phyloP scores from a whole-genome alignment of 2,329 filamentous ascomycete genomes.

The Aspergillus proliferans region DNA sequence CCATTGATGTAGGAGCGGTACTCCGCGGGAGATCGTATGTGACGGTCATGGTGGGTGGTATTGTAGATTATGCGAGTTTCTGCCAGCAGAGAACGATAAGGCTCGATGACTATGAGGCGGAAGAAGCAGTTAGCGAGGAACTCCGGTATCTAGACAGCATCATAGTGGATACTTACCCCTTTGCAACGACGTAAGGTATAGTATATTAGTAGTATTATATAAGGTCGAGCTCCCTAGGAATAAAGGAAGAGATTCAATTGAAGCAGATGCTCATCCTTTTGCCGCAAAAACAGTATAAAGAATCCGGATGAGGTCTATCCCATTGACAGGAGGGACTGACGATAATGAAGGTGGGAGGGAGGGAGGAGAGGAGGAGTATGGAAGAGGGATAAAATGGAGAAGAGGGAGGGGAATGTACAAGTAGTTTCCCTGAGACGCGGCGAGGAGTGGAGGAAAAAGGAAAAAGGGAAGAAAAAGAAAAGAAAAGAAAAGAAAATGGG shows the following conservation, averaged over 20 bases:
- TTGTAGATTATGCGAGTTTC: slow-evolving; percentile 17
- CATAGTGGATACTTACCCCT: background rate
- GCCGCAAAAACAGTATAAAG: slow-evolving; percentile 12
- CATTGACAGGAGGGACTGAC: slow-evolving; percentile 3
- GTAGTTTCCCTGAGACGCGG: slow-evolving; percentile 7
- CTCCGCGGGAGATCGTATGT: slow-evolving; percentile 67
- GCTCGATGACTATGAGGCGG: slow-evolving; percentile 10
- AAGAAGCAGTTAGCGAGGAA: background rate
- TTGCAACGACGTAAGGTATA: slow-evolving; percentile 1
- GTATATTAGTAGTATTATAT: background rate
- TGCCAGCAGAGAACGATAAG: slow-evolving; percentile 36
- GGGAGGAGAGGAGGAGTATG: slow-evolving; percentile 12
- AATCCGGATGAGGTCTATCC: slow-evolving; percentile 13
- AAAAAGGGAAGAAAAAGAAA: slow-evolving; percentile 22
- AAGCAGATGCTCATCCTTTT: slow-evolving; percentile 25
- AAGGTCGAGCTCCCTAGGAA: background rate
- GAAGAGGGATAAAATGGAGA: slow-evolving; percentile 12
- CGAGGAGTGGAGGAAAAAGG: slow-evolving; percentile 4
- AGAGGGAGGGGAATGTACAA: slow-evolving; percentile 18
- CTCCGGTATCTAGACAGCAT: background rate
- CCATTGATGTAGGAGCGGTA: slow-evolving; percentile 42
- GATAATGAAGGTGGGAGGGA: slow-evolving; percentile 8
- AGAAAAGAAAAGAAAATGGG: slow-evolving; percentile 13
- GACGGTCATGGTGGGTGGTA: slow-evolving; percentile 62
- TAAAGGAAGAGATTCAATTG: slow-evolving; percentile 15